These are phyloP conservation scores for Phialophora tarda DNA, from an alignment of 2,329 filamentous ascomycete species.

Conservation along the genomic window DNA sequence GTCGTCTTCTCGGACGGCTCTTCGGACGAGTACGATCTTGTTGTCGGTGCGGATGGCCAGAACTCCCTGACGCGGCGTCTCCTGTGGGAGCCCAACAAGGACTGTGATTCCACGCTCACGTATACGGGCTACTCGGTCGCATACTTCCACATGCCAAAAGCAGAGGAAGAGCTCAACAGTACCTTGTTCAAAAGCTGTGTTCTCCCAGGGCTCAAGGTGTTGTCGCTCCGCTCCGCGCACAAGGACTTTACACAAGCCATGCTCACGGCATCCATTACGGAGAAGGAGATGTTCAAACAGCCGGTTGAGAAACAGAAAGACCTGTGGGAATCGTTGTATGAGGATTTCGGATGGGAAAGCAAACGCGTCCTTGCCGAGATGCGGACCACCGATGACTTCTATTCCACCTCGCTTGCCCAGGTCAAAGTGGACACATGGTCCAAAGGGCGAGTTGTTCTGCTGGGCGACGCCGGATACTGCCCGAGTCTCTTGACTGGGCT, in stretches of 20 bases:
- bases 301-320: constrained; percentile 47
- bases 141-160: neutral
- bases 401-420: constrained; percentile 52
- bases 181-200: no score
- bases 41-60: constrained; percentile 44
- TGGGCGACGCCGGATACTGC: constrained; percentile 62
- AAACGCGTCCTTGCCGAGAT: constrained; percentile 53
- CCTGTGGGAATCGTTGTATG: constrained; percentile 48
- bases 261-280: constrained; percentile 39
- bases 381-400: constrained; percentile 52
- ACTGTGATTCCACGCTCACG: neutral
- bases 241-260: neutral
- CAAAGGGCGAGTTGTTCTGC: constrained; percentile 55
- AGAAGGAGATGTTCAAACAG: constrained; percentile 38
- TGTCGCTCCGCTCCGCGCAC: no score
- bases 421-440: constrained; percentile 55
- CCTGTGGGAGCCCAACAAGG: neutral
- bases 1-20: constrained; percentile 41
- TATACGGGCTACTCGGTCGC: neutral
- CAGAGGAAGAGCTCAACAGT: no score
- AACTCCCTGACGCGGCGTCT: neutral
- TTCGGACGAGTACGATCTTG: constrained; percentile 40
- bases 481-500: constrained; percentile 58
- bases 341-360: constrained; percentile 54
- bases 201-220: no score